phyloP scores from a whole-genome alignment of 768 basidiomycete species.

The Leccinum truebloodii region DNA sequence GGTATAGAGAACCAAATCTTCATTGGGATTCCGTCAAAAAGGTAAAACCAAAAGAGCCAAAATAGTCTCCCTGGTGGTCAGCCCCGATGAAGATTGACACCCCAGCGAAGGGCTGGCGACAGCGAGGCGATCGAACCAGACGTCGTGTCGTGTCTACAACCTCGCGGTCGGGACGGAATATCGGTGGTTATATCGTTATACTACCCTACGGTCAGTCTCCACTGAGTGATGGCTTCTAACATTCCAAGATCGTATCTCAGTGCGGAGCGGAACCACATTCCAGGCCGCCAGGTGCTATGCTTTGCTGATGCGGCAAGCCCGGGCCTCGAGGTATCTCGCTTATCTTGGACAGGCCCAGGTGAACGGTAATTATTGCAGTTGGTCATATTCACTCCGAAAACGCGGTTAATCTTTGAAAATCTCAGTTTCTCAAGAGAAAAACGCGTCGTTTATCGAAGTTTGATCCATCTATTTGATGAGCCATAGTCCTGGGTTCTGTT shows the following conservation, averaged over 20 bases:
- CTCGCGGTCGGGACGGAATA: conserved; percentile 25
- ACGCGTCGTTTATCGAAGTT: conserved; percentile 19
- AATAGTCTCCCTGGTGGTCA: conserved; percentile 26
- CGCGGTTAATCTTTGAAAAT: conserved; percentile 29
- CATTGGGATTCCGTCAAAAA: conserved; percentile 32
- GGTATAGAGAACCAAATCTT: conserved; percentile 19
- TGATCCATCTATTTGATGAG: conserved; percentile 26
- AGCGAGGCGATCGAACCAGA: conserved; percentile 19
- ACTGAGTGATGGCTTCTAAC: conserved; percentile 7
- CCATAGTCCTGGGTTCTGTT: conserved; percentile 14
- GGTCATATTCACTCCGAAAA: conserved; percentile 14
- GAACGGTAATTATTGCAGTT: conserved; percentile 3
- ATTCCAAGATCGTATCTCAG: conserved; percentile 3
- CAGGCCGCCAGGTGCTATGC: conserved; percentile 6
- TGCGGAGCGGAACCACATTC: conserved; percentile 17
- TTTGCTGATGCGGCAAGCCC: conserved; percentile 5
- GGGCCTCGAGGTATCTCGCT: conserved; percentile 2
- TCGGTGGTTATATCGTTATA: conserved; percentile 19
- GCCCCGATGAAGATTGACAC: conserved; percentile 21
- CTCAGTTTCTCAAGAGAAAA: conserved; percentile 18
- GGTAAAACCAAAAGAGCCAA: conserved; percentile 39
- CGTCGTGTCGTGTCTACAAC: conserved; percentile 17
- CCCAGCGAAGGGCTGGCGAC: conserved; percentile 20
- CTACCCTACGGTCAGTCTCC: conserved; percentile 7
- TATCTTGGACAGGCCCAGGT: conserved; percentile 2